Conservation (phyloP, 192 early-diverging fungal genomes). For the Lunasporangiospora selenospora region DNA sequence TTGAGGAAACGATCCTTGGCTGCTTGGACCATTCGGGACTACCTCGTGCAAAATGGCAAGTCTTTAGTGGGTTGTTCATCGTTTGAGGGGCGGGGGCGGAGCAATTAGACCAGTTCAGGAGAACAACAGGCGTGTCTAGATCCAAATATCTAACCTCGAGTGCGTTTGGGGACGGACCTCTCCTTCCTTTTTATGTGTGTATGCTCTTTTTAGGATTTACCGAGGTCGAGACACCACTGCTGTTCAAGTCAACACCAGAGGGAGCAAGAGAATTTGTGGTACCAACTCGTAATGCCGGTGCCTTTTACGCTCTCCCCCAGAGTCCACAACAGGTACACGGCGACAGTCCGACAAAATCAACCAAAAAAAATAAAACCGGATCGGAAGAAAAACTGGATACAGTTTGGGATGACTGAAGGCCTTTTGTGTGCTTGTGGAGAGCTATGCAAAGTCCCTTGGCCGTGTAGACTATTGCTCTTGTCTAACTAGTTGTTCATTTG, state of each 20-base stretch:
- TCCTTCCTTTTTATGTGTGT: conserved; percentile 5
- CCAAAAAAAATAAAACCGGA: too few relatives aligned
- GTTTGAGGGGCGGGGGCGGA: too few relatives aligned
- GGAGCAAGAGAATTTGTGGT: conserved; percentile 95
- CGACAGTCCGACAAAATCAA: too few relatives aligned
- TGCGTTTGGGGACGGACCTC: background rate
- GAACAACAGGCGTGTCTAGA: too few relatives aligned
- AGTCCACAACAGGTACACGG: conserved; percentile 81
- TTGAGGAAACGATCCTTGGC: conserved; percentile 72
- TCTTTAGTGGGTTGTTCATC: too few relatives aligned
- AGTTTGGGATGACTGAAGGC: too few relatives aligned
- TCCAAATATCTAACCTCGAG: conserved; percentile 1
- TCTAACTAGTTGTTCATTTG: background rate
- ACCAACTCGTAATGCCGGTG: conserved; percentile 76
- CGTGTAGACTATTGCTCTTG: too few relatives aligned
- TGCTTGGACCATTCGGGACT: conserved; percentile 71
- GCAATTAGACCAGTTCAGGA: too few relatives aligned
- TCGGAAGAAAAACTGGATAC: background rate
- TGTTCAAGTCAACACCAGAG: conserved; percentile 94
- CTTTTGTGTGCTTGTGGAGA: too few relatives aligned
- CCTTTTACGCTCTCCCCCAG: conserved; percentile 90
- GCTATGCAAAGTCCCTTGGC: too few relatives aligned
- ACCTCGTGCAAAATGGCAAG: conserved; percentile 66
- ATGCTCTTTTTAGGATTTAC: conserved; percentile 64
- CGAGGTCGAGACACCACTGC: conserved; percentile 92